Conservation (phyloP, 192 early-diverging fungal genomes). For the Coemansia sp. region DNA sequence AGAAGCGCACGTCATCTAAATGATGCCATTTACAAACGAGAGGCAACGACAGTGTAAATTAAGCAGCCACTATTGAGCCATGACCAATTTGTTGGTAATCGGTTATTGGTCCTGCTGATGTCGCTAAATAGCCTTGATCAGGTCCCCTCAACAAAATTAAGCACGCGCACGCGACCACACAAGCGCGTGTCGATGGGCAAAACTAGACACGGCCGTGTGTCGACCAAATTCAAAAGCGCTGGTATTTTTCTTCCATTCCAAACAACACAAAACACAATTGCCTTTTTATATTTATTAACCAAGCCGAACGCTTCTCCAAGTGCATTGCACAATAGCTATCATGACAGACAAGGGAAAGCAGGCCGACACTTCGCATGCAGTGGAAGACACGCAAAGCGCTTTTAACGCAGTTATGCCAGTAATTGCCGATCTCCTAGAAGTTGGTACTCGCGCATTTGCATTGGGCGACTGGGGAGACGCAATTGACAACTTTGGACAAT, state of each 20-base stretch:
- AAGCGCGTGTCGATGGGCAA: too few relatives aligned
- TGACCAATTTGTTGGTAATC: too few relatives aligned
- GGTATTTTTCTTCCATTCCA: not conserved
- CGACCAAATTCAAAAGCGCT: not conserved
- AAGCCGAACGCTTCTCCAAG: not conserved
- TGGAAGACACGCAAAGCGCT: constrained; percentile 5
- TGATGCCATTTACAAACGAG: too few relatives aligned
- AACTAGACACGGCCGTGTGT: too few relatives aligned
- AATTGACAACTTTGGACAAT: constrained; percentile 63
- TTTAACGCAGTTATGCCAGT: constrained; percentile 32
- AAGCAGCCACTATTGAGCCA: too few relatives aligned
- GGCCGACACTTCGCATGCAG: constrained; percentile 10
- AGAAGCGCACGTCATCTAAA: too few relatives aligned
- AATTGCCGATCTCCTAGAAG: constrained; percentile 55
- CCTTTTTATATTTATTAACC: not conserved
- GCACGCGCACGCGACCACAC: too few relatives aligned
- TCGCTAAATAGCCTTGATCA: too few relatives aligned
- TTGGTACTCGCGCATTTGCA: constrained; percentile 63
- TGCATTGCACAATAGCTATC: not conserved
- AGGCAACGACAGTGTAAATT: too few relatives aligned
- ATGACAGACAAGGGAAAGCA: constrained; percentile 45
- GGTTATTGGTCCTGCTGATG: too few relatives aligned
- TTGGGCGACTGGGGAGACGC: constrained; percentile 61
- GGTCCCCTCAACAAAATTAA: too few relatives aligned
- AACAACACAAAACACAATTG: too few relatives aligned